Conservation (phyloP, 257 asterid species). For the Penstemon davidsonii region DNA sequence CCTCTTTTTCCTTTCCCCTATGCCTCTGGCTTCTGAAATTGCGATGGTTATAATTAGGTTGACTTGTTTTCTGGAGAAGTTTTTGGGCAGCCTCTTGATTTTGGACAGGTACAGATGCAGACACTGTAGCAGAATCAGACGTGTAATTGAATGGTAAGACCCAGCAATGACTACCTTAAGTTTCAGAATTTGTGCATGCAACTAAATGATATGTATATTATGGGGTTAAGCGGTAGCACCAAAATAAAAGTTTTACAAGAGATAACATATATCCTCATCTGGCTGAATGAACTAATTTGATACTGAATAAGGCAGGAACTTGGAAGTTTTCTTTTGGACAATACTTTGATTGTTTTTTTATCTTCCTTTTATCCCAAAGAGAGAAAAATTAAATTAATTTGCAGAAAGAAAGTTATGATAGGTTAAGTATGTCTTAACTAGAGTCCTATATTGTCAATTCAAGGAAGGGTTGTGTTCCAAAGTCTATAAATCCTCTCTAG, state of each 20-base stretch:
- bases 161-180: constrained; percentile 17
- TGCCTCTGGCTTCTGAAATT: constrained; percentile 50
- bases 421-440: neutral
- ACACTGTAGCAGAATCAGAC: constrained; percentile 44
- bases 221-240: constrained; percentile 8
- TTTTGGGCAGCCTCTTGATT: constrained; percentile 92
- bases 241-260: constrained; percentile 1
- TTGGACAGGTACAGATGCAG: constrained; percentile 73
- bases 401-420: neutral
- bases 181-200: constrained; percentile 10
- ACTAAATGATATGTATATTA: neutral
- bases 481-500: neutral
- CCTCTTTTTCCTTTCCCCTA: constrained; percentile 55
- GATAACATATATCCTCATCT: neutral
- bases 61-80: constrained; percentile 75
- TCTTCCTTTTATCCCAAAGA: too few species aligned
- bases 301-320: neutral
- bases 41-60: constrained; percentile 42
- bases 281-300: neutral
- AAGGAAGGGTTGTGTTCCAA: neutral
- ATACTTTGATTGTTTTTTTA: neutral
- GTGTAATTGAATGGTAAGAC: constrained; percentile 21
- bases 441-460: neutral
- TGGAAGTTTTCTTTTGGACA: constrained; percentile 4
- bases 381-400: neutral